These are phyloP conservation scores for sunflower (Helianthus annuus) DNA, from an alignment of 129 eudicot genomes.

Conservation along the genomic window DNA sequence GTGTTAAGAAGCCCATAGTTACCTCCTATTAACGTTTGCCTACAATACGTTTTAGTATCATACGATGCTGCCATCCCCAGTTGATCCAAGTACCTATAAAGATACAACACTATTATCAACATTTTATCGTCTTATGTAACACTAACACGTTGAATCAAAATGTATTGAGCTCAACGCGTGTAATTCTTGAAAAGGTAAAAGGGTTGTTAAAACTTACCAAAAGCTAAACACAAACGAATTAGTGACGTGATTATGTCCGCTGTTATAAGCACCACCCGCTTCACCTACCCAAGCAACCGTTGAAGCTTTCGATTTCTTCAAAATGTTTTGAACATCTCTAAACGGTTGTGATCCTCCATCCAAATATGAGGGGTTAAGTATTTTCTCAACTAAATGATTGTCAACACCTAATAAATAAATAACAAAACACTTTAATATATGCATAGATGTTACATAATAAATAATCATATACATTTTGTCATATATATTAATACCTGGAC, in stretches of 20 bases:
- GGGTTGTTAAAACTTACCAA: slow-evolving; percentile 44
- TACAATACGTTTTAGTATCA: slow-evolving; percentile 80
- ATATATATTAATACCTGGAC: slow-evolving; percentile 59
- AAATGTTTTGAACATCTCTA: slow-evolving; percentile 46
- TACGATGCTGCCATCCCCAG: slow-evolving; percentile 76
- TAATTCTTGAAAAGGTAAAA: neutral
- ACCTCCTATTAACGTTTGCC: slow-evolving; percentile 81
- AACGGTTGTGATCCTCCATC: slow-evolving; percentile 57
- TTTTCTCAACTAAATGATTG: slow-evolving; percentile 52
- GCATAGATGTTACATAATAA: neutral
- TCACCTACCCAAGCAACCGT: slow-evolving; percentile 96
- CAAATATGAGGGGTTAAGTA: slow-evolving; percentile 61
- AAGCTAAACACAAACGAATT: slow-evolving; percentile 80
- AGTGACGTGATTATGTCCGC: slow-evolving; percentile 70
- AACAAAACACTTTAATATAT: neutral
- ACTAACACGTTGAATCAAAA: too few species aligned
- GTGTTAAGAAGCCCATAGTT: slow-evolving; percentile 85
- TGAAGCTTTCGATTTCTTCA: slow-evolving; percentile 46
- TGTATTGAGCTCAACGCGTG: neutral
- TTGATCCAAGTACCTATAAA: slow-evolving; percentile 83
- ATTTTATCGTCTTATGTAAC: neutral
- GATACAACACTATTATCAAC: neutral
- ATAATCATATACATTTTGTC: neutral
- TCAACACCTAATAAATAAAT: slow-evolving; percentile 43
- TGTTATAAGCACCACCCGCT: slow-evolving; percentile 86